A percentile compares a stretch with the other conserved stretches of the same genome.
These are phyloP conservation scores for Lasiodiplodia sp. DNA, from an alignment of 2,329 filamentous ascomycete genomes.

Conservation along the genomic window DNA sequence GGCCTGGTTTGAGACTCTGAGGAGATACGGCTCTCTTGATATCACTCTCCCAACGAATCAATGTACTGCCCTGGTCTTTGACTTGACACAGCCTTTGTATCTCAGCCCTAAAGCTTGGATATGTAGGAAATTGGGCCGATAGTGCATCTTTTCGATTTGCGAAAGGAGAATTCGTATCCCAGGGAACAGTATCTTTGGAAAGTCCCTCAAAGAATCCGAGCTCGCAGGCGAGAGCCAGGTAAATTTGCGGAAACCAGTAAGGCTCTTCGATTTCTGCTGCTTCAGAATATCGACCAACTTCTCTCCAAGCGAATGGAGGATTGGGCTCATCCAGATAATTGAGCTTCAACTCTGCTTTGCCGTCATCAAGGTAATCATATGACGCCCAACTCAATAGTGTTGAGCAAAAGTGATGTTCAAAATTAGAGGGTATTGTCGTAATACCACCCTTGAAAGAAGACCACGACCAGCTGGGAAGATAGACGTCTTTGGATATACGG, in stretches of 20 bases:
- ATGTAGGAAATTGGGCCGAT: neutral
- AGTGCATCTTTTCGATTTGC: neutral
- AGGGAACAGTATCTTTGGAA: neutral
- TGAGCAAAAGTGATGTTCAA: neutral
- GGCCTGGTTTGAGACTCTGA: neutral
- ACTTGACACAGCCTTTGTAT: neutral
- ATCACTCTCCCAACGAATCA: neutral
- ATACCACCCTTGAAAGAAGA: neutral
- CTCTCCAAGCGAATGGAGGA: neutral
- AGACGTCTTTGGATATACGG: neutral
- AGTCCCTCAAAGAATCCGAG: neutral
- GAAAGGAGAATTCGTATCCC: neutral
- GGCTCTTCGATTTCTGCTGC: neutral
- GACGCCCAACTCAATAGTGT: neutral
- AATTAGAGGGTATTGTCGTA: neutral
- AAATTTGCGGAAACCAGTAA: neutral
- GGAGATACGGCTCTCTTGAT: neutral
- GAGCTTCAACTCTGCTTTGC: neutral
- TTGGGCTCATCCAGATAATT: neutral
- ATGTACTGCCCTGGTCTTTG: neutral
- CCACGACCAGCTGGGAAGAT: slow-evolving; percentile 24
- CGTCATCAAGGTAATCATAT: neutral
- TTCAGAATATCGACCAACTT: neutral
- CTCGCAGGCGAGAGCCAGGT: slow-evolving; percentile 6
- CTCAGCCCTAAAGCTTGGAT: neutral